Percentiles rank a stretch among this genome's conserved stretches.
phyloP scores from a whole-genome alignment of 2,329 filamentous ascomycete species.

The Corniculantispora saksenae region DNA sequence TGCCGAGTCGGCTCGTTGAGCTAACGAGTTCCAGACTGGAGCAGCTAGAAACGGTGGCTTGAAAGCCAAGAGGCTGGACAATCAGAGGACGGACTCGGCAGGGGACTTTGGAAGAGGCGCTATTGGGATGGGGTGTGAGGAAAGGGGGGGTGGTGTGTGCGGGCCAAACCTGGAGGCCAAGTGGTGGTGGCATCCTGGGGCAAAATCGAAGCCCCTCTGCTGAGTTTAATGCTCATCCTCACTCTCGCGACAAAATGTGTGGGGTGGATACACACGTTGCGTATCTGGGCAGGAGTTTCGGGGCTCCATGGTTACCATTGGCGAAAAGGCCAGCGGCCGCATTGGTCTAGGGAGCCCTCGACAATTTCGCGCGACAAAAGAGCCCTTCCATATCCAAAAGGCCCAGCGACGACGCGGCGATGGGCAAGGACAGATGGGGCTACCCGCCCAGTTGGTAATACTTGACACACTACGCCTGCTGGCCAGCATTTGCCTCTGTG shows the following conservation, averaged over 20 bases:
- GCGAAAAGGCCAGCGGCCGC: no score
- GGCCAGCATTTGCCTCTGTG: not conserved
- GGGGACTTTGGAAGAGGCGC: conserved; percentile 14
- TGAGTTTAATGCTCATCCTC: not conserved
- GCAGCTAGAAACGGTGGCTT: conserved; percentile 19
- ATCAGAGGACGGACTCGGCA: conserved; percentile 16
- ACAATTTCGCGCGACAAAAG: not conserved
- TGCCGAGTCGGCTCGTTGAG: conserved; percentile 15
- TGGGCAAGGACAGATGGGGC: not conserved
- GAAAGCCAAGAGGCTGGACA: conserved; percentile 18
- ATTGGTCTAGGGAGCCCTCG: no score
- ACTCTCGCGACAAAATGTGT: not conserved
- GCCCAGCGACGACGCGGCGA: not conserved
- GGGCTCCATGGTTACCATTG: no score
- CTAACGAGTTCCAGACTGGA: conserved; percentile 18
- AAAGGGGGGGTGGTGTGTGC: not conserved
- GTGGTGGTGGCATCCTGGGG: not conserved
- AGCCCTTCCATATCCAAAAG: not conserved
- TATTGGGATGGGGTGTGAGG: conserved; percentile 3
- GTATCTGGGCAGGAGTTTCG: not conserved
- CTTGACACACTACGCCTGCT: not conserved
- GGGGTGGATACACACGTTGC: not conserved
- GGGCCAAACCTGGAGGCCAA: conserved; percentile 7
- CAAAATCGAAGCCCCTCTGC: not conserved
- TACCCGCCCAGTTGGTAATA: not conserved